These are phyloP conservation scores for Nitzschia sp. DNA, from an alignment of 108 stramenopile genomes.

Conservation along the genomic window DNA sequence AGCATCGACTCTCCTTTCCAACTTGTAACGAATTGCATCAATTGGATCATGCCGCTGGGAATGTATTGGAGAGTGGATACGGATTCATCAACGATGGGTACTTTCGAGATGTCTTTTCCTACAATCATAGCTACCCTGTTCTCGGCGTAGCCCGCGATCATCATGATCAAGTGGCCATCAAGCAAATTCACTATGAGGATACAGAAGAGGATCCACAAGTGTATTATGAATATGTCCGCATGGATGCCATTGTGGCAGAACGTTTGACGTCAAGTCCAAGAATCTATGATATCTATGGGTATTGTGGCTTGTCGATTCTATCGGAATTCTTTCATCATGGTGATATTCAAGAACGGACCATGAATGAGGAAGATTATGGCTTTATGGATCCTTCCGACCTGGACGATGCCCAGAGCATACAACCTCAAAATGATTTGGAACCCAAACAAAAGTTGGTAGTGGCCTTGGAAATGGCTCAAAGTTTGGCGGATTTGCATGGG, in stretches of 20 bases:
- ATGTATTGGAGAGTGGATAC: not conserved
- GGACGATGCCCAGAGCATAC: not conserved
- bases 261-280: conserved; percentile 62
- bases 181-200: conserved; percentile 19
- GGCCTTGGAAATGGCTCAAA: conserved; percentile 69
- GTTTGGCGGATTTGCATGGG: conserved; percentile 73
- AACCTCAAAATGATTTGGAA: conserved; percentile 9
- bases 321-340: conserved; percentile 57
- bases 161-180: conserved; percentile 8
- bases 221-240: conserved; percentile 35
- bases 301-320: conserved; percentile 60
- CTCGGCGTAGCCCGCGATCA: too few relatives aligned
- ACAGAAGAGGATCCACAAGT: not conserved
- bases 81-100: conserved; percentile 29
- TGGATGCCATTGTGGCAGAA: conserved; percentile 82
- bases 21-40: conserved; percentile 12
- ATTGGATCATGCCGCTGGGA: not conserved
- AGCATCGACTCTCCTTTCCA: conserved; percentile 4
- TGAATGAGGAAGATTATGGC: conserved; percentile 24
- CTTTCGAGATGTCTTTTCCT: conserved; percentile 57
- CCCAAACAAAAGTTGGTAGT: conserved; percentile 49
- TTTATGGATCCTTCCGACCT: not conserved
- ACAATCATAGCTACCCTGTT: conserved; percentile 39
- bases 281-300: conserved; percentile 72
- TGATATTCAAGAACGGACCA: conserved; percentile 43